Evolutionary conservation across 345 rosid species (phyloP).

Genomic region (Limnanthes douglasii): DNA sequence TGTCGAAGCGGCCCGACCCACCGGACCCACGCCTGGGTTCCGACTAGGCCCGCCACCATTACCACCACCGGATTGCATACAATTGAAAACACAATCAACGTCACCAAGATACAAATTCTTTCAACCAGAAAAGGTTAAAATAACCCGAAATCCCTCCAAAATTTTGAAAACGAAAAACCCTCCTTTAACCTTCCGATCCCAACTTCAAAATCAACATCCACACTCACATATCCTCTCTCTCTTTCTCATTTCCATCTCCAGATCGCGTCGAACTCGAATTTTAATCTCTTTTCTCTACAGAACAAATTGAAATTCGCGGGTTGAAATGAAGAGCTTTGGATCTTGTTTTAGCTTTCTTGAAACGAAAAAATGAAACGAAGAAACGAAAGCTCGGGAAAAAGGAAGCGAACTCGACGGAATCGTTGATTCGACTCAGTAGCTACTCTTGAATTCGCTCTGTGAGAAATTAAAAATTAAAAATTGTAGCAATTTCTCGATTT

Average conservation of each 20-base stretch:
- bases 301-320: slow-evolving; percentile 30
- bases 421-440: slow-evolving; percentile 27
- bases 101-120: slow-evolving; percentile 10
- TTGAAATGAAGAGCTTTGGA: slow-evolving; percentile 19
- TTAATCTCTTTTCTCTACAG: slow-evolving; percentile 10
- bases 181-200: slow-evolving; percentile 36
- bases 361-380: too few species aligned
- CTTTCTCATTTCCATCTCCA: slow-evolving; percentile 18
- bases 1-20: slow-evolving; percentile 74
- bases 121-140: slow-evolving; percentile 9
- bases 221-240: slow-evolving; percentile 11
- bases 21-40: slow-evolving; percentile 35
- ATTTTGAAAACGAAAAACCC: slow-evolving; percentile 10
- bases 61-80: slow-evolving; percentile 79
- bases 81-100: slow-evolving; percentile 10
- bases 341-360: slow-evolving; percentile 15
- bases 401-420: slow-evolving; percentile 23
- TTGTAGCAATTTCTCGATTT: slow-evolving; percentile 20
- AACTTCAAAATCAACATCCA: slow-evolving; percentile 27
- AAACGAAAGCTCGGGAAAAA: too few species aligned
- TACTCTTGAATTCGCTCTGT: slow-evolving; percentile 24
- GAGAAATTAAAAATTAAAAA: too few species aligned
- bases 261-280: slow-evolving; percentile 11
- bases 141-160: slow-evolving; percentile 44
- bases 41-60: slow-evolving; percentile 78